Conservation (phyloP, 164 flowering plant genomes). For the Vitis cinerea region DNA sequence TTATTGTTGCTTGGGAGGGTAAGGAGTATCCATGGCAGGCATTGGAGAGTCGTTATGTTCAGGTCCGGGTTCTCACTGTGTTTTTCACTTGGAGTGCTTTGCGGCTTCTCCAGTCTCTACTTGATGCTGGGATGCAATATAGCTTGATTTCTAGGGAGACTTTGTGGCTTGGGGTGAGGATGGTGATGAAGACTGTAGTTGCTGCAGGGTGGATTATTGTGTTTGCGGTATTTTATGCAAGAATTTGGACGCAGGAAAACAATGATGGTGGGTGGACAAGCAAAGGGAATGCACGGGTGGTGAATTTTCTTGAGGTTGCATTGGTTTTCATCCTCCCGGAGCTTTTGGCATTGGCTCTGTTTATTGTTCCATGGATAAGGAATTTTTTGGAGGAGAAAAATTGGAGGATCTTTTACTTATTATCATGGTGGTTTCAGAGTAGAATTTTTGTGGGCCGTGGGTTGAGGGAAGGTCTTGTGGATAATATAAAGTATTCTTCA, state of each 20-base stretch:
- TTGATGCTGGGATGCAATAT: conserved; percentile 42
- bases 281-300: conserved; percentile 30
- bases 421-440: conserved; percentile 72
- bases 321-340: conserved; percentile 49
- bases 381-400: conserved; percentile 53
- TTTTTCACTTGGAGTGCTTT: conserved; percentile 62
- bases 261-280: conserved; percentile 31
- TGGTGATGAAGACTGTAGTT: conserved; percentile 52
- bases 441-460: conserved; percentile 60
- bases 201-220: conserved; percentile 51
- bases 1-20: conserved; percentile 59
- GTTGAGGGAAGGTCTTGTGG: conserved; percentile 59
- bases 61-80: conserved; percentile 42
- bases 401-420: conserved; percentile 53
- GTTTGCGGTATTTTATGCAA: conserved; percentile 48
- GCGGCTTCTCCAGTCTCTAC: conserved; percentile 35
- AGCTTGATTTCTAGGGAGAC: conserved; percentile 60
- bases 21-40: conserved; percentile 47
- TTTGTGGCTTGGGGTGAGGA: conserved; percentile 40
- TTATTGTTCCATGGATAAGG: conserved; percentile 58
- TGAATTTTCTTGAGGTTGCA: conserved; percentile 40
- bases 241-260: conserved; percentile 52
- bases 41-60: conserved; percentile 33
- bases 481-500: conserved; percentile 52
- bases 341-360: conserved; percentile 49